Conservation (phyloP, 2,329 filamentous ascomycete genomes). For the Conoideocrella luteorostrata region DNA sequence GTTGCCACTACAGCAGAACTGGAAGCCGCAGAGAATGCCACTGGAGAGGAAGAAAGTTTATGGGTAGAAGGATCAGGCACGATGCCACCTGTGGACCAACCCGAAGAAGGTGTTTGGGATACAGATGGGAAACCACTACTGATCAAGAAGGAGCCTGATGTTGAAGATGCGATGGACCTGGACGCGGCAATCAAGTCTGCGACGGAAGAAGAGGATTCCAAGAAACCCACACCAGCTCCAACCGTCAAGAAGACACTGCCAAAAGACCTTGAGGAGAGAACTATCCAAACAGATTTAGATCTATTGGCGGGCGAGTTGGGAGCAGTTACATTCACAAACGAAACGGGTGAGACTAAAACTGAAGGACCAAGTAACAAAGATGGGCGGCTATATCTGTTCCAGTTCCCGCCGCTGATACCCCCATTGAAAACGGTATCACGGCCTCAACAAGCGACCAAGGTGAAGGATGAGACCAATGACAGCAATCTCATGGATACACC, state of each 20-base stretch:
- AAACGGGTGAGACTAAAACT: constrained; percentile 20
- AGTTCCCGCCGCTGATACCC: constrained; percentile 57
- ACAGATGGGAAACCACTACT: constrained; percentile 29
- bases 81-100: constrained; percentile 21
- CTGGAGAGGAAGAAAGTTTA: constrained; percentile 39
- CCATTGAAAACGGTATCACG: constrained; percentile 35
- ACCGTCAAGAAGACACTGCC: constrained; percentile 18
- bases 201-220: constrained; percentile 16
- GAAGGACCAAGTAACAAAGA: constrained; percentile 35
- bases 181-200: constrained; percentile 24
- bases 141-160: constrained; percentile 40
- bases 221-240: constrained; percentile 14
- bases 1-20: constrained; percentile 53
- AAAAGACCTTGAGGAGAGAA: constrained; percentile 32
- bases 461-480: constrained; percentile 38
- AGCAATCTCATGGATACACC: constrained; percentile 29
- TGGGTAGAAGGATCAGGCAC: constrained; percentile 30
- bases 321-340: constrained; percentile 25
- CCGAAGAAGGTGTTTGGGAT: constrained; percentile 38
- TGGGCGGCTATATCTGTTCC: constrained; percentile 57
- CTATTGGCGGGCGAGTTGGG: constrained; percentile 39
- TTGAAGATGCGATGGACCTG: constrained; percentile 36
- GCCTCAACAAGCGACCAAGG: constrained; percentile 18
- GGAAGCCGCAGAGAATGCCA: constrained; percentile 44
- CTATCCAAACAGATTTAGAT: constrained; percentile 33